Percentiles rank a stretch among this genome's conserved stretches.
phyloP scores from a whole-genome alignment of 768 basidiomycete species.

The Porphyrellus cyaneotinctus region DNA sequence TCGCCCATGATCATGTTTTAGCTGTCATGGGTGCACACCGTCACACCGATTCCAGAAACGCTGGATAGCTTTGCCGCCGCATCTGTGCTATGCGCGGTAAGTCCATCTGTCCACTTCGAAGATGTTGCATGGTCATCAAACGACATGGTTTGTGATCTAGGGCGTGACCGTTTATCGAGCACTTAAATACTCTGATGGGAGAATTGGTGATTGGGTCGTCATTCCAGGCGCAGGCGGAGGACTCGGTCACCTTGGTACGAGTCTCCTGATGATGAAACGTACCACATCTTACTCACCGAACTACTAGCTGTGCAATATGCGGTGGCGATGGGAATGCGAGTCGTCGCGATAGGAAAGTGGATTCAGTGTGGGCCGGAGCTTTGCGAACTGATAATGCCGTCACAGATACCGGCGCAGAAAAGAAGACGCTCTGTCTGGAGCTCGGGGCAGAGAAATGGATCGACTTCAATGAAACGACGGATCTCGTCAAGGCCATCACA shows the following conservation, averaged over 20 bases:
- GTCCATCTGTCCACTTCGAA: not conserved
- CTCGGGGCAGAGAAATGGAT: conserved; percentile 77
- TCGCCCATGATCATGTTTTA: conserved; percentile 16
- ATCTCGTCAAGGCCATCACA: conserved; percentile 63
- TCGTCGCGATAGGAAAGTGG: conserved; percentile 62
- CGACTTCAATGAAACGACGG: conserved; percentile 67
- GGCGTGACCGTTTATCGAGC: conserved; percentile 87
- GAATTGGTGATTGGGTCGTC: conserved; percentile 71
- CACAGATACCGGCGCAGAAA: conserved; percentile 69
- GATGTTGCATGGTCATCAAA: no score
- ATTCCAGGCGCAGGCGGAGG: conserved; percentile 76
- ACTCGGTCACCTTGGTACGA: conserved; percentile 70
- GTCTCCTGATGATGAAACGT: no score
- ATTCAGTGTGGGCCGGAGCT: no score
- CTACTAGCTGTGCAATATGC: conserved; percentile 75
- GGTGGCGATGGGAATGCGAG: conserved; percentile 67
- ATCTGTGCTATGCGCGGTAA: conserved; percentile 73
- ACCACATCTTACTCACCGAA: not conserved
- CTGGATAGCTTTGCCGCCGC: conserved; percentile 64
- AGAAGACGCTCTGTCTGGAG: conserved; percentile 52
- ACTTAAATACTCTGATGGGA: conserved; percentile 64
- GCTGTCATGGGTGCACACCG: conserved; percentile 66
- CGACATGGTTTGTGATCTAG: conserved; percentile 28
- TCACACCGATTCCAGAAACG: conserved; percentile 76
- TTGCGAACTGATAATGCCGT: not conserved